phyloP scores from a whole-genome alignment of 768 basidiomycete species.

The Sporobolomyces roseus region DNA sequence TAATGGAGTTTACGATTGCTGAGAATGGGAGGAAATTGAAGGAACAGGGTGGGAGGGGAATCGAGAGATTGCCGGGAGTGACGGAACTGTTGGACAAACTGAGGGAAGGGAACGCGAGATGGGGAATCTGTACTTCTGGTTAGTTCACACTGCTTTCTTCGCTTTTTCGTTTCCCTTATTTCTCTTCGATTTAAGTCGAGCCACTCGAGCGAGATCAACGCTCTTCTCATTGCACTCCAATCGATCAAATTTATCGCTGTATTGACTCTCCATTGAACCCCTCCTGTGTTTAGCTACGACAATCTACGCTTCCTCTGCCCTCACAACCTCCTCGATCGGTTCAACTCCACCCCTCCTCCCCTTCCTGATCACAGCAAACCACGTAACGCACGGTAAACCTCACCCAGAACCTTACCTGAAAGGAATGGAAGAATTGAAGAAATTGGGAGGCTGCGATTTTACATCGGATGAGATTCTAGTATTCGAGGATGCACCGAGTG shows the following conservation, averaged over 20 bases:
- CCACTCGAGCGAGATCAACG: neutral
- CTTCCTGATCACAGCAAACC: constrained; percentile 70
- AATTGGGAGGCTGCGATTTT: constrained; percentile 21
- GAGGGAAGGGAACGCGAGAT: constrained; percentile 57
- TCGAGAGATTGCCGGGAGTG: constrained; percentile 64
- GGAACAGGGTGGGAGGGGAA: constrained; percentile 43
- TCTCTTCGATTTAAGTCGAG: too few relatives aligned
- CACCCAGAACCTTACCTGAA: constrained; percentile 79
- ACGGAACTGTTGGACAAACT: constrained; percentile 59
- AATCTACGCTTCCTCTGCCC: constrained; percentile 65
- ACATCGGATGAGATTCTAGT: constrained; percentile 54
- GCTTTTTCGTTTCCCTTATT: too few relatives aligned
- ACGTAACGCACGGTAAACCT: constrained; percentile 76
- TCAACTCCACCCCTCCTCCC: constrained; percentile 55
- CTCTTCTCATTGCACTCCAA: too few relatives aligned
- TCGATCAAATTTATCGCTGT: too few relatives aligned
- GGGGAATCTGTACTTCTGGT: constrained; percentile 86
- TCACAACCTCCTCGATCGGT: constrained; percentile 60
- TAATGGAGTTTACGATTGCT: constrained; percentile 37
- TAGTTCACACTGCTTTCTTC: too few relatives aligned
- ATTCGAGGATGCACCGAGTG: constrained; percentile 84
- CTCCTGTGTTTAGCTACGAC: constrained; percentile 64
- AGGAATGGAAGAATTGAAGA: constrained; percentile 58
- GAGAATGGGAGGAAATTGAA: constrained; percentile 27
- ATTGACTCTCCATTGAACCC: neutral